Evolutionary conservation across 2,329 filamentous ascomycete species (phyloP).

Genomic region (Chaetoscypha palmicola): DNA sequence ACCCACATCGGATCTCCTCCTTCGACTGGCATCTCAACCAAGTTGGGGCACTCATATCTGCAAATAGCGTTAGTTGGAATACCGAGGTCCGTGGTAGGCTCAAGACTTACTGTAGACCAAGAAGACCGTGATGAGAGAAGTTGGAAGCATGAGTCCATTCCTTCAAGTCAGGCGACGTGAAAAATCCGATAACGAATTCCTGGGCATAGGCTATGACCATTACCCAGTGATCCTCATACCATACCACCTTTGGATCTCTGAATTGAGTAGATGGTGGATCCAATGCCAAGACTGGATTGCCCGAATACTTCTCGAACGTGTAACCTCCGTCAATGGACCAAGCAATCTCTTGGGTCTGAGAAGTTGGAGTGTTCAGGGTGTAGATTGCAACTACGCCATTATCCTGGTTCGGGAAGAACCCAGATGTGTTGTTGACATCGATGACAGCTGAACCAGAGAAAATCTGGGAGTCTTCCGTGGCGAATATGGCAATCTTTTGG

Average conservation of each 20-base stretch:
- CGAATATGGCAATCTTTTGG: constrained; percentile 54
- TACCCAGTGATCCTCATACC: constrained; percentile 50
- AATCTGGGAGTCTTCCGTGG: constrained; percentile 37
- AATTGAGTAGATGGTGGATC: constrained; percentile 46
- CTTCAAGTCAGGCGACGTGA: constrained; percentile 51
- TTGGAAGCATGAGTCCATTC: constrained; percentile 53
- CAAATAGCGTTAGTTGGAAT: background rate
- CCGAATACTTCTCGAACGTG: constrained; percentile 51
- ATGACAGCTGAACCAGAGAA: constrained; percentile 51
- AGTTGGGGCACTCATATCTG: constrained; percentile 51
- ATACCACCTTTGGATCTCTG: constrained; percentile 59
- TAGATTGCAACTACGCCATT: constrained; percentile 58
- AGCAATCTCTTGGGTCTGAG: constrained; percentile 51
- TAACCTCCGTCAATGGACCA: constrained; percentile 56
- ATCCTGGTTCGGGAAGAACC: constrained; percentile 54
- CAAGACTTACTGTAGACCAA: constrained; percentile 20
- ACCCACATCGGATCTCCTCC: constrained; percentile 34
- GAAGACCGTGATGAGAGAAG: constrained; percentile 48
- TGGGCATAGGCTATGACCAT: constrained; percentile 48
- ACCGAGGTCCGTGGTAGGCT: no score
- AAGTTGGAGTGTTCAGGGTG: constrained; percentile 33
- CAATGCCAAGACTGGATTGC: constrained; percentile 50
- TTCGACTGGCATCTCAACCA: constrained; percentile 47
- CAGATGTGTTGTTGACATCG: constrained; percentile 58
- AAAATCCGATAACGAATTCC: constrained; percentile 54